These are phyloP conservation scores for Triticum dicoccoides DNA, from an alignment of 176 grass and related monocot genomes.

Conservation along the genomic window DNA sequence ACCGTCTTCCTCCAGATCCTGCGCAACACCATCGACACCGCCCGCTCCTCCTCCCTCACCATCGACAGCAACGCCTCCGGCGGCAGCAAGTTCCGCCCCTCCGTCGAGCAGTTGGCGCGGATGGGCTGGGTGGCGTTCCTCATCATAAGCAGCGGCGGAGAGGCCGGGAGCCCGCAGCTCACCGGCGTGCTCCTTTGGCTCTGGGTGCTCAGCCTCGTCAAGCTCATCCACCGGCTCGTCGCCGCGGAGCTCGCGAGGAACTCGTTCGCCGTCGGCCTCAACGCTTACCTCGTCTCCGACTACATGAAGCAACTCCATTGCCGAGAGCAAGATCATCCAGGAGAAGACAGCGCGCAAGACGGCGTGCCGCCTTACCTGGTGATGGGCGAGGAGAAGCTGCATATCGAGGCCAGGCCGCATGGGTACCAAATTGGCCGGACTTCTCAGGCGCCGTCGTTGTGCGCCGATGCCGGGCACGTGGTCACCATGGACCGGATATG, in stretches of 20 bases:
- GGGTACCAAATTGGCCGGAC: constrained; percentile 31
- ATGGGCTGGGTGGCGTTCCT: constrained; percentile 59
- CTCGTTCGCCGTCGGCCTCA: constrained; percentile 52
- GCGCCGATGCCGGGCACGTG: constrained; percentile 15
- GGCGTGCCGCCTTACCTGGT: constrained; percentile 36
- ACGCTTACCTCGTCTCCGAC: constrained; percentile 45
- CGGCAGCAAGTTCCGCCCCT: constrained; percentile 44
- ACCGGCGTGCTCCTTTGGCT: constrained; percentile 46
- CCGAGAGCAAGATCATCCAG: background rate
- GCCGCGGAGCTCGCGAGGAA: constrained; percentile 43
- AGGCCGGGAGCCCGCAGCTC: constrained; percentile 35
- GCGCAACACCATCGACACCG: constrained; percentile 53
- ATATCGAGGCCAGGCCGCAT: constrained; percentile 35
- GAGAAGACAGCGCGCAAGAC: background rate
- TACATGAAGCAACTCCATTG: constrained; percentile 50
- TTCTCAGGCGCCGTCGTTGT: background rate
- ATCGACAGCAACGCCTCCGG: constrained; percentile 12
- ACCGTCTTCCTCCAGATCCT: constrained; percentile 56
- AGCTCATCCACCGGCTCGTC: constrained; percentile 48
- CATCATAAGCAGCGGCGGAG: constrained; percentile 41
- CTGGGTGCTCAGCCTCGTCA: constrained; percentile 50
- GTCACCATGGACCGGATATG: constrained; percentile 43
- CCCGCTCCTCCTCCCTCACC: constrained; percentile 11
- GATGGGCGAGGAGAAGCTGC: constrained; percentile 46
- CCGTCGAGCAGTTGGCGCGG: constrained; percentile 49